Conservation (phyloP, 345 rosid species). For the Viola odorata region DNA sequence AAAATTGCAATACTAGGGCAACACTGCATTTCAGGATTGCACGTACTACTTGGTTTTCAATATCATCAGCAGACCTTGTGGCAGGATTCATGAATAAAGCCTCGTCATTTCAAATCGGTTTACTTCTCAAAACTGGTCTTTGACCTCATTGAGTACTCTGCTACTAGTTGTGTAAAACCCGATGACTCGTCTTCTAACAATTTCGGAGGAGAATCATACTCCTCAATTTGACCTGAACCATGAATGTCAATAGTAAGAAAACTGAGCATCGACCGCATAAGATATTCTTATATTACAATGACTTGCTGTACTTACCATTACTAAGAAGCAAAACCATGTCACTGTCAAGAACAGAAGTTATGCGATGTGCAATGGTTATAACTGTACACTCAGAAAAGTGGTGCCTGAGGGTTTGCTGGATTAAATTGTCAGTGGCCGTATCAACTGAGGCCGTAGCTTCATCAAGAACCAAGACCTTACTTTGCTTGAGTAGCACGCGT, state of each 20-base stretch:
- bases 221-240: conserved; percentile 55
- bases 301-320: conserved; percentile 37
- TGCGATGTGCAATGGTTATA: conserved; percentile 54
- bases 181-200: conserved; percentile 61
- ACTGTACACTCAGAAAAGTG: no score
- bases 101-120: neutral
- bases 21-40: conserved; percentile 12
- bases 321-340: conserved; percentile 70
- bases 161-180: conserved; percentile 67
- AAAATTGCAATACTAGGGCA: conserved; percentile 19
- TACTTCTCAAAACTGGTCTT: conserved; percentile 34
- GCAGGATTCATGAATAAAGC: neutral
- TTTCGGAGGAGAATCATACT: conserved; percentile 54
- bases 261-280: neutral
- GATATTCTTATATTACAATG: neutral
- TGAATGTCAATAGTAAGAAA: neutral
- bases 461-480: no score
- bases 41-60: neutral
- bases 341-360: conserved; percentile 72
- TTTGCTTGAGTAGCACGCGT: no score
- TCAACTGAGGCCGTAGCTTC: no score
- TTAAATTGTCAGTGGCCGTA: no score
- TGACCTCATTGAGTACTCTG: conserved; percentile 62
- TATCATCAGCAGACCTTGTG: neutral
- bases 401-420: conserved; percentile 31